Base-by-base conservation (phyloP, 129 eudicot genomes). In the Cynara cardunculus region DNA sequence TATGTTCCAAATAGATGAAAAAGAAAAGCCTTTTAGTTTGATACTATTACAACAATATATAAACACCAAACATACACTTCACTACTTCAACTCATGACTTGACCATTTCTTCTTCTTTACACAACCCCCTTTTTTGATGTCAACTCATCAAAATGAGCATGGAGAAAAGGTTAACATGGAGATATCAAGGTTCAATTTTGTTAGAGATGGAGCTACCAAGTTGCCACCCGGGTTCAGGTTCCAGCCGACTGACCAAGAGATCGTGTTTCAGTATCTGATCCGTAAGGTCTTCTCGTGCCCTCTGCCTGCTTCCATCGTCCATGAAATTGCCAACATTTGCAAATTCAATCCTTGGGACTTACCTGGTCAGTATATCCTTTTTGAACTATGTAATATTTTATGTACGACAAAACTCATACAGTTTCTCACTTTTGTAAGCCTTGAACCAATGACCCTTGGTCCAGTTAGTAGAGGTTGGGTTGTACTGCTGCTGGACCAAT, bases 151-250 rank as follows among this genome's bases (percentile, higher is more conserved):
- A 83, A 72, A 64, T 27, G 49, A 83, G 82, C 82, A 83, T 74
- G 87, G 44, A 75, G 87, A 76, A 22, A 85, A 80, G 82, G 81
- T 76, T 65, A 81, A 64, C 59, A 66, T 75, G 61, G 74, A 80
- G 62, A 85, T 89, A 81, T 85, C 86, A 76, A 90, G 78, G 82
- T 85, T 88, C 62, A 91, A 91, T 76, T 87, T 90, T 85, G 96
- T 92, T 26, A 86, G 76, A 86, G 94, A 91, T 78, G 91, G 93
- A 59, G 87, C 80, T 22, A 85, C 68, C 19, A 89, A 85, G 77
- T 59, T 94, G 82, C 98, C 98, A 0, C 98, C 98, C 4, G 98
- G 98, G 21, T 91, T 94, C 73, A 85, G 96, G 71, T 94, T 94
- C 78, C 92, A 94, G 77, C 98, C 98, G 3, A 94, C 96, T 2